phyloP scores from a whole-genome alignment of 768 basidiomycete genomes.

The Suillus brevipes region DNA sequence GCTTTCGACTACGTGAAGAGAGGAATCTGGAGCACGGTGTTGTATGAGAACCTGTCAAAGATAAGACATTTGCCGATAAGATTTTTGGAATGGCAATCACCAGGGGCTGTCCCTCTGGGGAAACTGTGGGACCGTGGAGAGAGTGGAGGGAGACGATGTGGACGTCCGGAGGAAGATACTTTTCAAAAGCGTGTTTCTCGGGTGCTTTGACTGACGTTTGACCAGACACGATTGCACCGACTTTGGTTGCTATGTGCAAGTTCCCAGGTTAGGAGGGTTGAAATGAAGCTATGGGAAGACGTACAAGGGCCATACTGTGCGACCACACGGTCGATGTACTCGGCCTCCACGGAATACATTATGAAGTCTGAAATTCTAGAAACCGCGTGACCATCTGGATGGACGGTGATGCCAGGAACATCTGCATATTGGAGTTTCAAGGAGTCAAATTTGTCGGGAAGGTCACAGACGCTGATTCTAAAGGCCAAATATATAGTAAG shows the following conservation, averaged over 20 bases:
- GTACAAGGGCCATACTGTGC: slow-evolving; percentile 87
- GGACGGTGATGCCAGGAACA: slow-evolving; percentile 61
- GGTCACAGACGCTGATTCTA: slow-evolving; percentile 90
- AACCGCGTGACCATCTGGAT: slow-evolving; percentile 83
- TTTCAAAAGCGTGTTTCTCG: slow-evolving; percentile 87
- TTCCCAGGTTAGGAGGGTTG: slow-evolving; percentile 2
- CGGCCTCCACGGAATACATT: slow-evolving; percentile 94
- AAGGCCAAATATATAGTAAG: not conserved
- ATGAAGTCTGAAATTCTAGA: slow-evolving; percentile 90
- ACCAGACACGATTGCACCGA: slow-evolving; percentile 89
- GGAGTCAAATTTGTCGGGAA: slow-evolving; percentile 67
- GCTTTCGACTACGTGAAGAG: slow-evolving; percentile 75
- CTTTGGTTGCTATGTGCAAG: slow-evolving; percentile 73
- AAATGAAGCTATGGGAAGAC: slow-evolving; percentile 25
- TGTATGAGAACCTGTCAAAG: slow-evolving; percentile 78
- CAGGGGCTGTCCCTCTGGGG: slow-evolving; percentile 85
- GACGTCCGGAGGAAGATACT: slow-evolving; percentile 80
- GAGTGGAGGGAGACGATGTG: slow-evolving; percentile 93
- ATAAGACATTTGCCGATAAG: slow-evolving; percentile 6
- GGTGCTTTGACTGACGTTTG: slow-evolving; percentile 98
- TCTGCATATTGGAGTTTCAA: slow-evolving; percentile 61
- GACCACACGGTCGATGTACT: slow-evolving; percentile 82
- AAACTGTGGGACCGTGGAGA: slow-evolving; percentile 89
- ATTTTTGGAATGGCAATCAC: slow-evolving; percentile 43
- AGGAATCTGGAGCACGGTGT: slow-evolving; percentile 76